These are phyloP conservation scores for Tulasnella sp. DNA, from an alignment of 768 basidiomycete species.

Conservation along the genomic window DNA sequence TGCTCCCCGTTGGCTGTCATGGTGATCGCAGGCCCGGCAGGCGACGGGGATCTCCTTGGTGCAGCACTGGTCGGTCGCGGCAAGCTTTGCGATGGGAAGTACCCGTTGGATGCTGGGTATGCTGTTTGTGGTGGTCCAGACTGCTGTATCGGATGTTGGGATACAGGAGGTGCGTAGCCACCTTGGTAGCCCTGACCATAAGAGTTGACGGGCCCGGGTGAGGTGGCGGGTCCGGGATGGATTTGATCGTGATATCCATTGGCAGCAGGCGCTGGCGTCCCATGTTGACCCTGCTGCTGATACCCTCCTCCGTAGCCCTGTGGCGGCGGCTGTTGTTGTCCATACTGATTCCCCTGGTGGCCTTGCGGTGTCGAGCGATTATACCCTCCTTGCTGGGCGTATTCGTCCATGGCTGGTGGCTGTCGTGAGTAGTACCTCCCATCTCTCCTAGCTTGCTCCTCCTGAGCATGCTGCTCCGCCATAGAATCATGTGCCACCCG, in stretches of 20 bases:
- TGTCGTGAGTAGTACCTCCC: slow-evolving; percentile 20
- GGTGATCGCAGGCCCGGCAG: neutral
- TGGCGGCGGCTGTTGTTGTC: neutral
- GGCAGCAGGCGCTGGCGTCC: neutral
- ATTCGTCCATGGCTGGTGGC: neutral
- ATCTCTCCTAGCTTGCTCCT: slow-evolving; percentile 15
- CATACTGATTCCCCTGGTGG: neutral
- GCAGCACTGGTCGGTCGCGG: neutral
- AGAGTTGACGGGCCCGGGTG: no score
- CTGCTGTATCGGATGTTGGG: slow-evolving; percentile 14
- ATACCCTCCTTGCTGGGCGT: neutral
- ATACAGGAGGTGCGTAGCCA: slow-evolving; percentile 18
- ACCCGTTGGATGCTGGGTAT: slow-evolving; percentile 15
- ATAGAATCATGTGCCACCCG: slow-evolving; percentile 72
- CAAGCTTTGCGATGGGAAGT: slow-evolving; percentile 27
- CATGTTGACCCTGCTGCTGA: no score
- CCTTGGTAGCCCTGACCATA: slow-evolving; percentile 10
- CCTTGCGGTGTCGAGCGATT: neutral
- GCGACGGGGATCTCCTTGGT: neutral
- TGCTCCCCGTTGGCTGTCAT: slow-evolving; percentile 33
- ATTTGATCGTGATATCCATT: no score
- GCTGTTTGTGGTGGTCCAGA: neutral
- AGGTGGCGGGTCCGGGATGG: neutral
- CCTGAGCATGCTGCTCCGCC: slow-evolving; percentile 38
- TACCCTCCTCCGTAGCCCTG: neutral